Evolutionary conservation across 495 filamentous ascomycete genomes (phyloP), one percentile per base, ranked within the genome.

Genomic region (Diplogelasinospora grovesii): DNA sequence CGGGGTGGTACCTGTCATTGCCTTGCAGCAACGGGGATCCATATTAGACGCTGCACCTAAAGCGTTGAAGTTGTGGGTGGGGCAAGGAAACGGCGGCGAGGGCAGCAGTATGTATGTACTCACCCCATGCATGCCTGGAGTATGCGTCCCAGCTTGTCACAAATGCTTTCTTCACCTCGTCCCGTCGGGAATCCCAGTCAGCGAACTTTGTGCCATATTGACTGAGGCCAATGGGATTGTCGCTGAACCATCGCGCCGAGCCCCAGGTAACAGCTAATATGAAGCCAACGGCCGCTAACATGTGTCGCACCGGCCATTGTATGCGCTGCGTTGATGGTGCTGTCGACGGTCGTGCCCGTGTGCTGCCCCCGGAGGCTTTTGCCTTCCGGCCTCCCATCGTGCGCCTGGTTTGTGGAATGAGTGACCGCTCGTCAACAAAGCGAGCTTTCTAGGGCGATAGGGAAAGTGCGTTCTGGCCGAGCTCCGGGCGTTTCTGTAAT

Each of bases 361-460:
- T 45, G 70, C 64, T 36, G 70, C 54, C 14, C 77, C 74, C 30
- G 45, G 11, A 73, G 63, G 19, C 75, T 65, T 47, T 85, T 85
- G 33, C 73, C 70, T 56, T 87, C 93, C 18, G 92, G 92, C 56
- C 97, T 99, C 63, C 97, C 92, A 70, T 99, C 97, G 64, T 99
- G 97, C 81, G n/a, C n/a, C n/a, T n/a, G n/a, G n/a, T n/a, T n/a
- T n/a, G n/a, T n/a, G n/a, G n/a, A n/a, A n/a, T n/a, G n/a, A n/a
- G n/a, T n/a, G n/a, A n/a, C n/a, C n/a, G n/a, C n/a, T n/a, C n/a
- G n/a, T n/a, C n/a, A n/a, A n/a, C n/a, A n/a, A n/a, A n/a, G n/a
- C n/a, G n/a, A n/a, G n/a, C n/a, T n/a, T n/a, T n/a, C n/a, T n/a
- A n/a, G n/a, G n/a, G n/a, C n/a, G n/a, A n/a, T n/a, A n/a, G n/a